Evolutionary conservation across 2,329 filamentous ascomycete genomes (phyloP), one percentile per base, ranked within the genome.

Genomic region (Pezicula rhizophila): DNA sequence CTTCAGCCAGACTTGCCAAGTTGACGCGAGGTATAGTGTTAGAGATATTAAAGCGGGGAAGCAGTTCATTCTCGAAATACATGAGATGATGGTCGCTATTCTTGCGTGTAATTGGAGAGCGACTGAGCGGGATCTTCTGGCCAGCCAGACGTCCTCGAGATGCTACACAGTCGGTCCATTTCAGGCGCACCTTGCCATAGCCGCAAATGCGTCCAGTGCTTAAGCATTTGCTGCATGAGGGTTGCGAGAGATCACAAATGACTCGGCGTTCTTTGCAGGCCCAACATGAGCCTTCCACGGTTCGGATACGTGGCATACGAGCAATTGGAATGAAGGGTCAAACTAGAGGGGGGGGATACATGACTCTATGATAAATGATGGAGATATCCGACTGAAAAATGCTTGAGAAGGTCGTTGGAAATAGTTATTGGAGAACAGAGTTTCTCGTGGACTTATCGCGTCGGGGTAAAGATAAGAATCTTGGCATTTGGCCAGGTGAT

Each of bases 251-350:
- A 49, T 71, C 69, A 52, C 70, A 72, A 51, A 71, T 71, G 39
- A 71, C 68, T 20, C 70, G 62, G 10, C 70, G 65, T 42, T 72
- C 69, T 53, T 70, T 72, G 59, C 70, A 72, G 18, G 66, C 62
- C 70, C 70, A 72, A 52, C 70, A 72, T 5, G 70, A 72, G n/a
- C 70, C 70, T 52, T 66, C 60, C 44, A 68, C 64, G 20, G 62
- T 60, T 31, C 61, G 57, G 26, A 60, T 54, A 45, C 58, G 53
- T 49, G 56, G 58, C 46, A 42, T 42, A 3, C 5, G 31, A 15
- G 35, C 35, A 38, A 35, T 14, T 15, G 8, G 12, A 5, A 14
- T 35, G 5, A 35, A 15, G 18, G 18, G 11, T 5, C 35, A 38
- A 31, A 2, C 28, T 4, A 31, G 28, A 31, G 28, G 2, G 7